Evolutionary conservation across 2,329 filamentous ascomycete genomes (phyloP), one percentile per base, ranked within the genome.

Genomic region (Calonectria leucothoes): DNA sequence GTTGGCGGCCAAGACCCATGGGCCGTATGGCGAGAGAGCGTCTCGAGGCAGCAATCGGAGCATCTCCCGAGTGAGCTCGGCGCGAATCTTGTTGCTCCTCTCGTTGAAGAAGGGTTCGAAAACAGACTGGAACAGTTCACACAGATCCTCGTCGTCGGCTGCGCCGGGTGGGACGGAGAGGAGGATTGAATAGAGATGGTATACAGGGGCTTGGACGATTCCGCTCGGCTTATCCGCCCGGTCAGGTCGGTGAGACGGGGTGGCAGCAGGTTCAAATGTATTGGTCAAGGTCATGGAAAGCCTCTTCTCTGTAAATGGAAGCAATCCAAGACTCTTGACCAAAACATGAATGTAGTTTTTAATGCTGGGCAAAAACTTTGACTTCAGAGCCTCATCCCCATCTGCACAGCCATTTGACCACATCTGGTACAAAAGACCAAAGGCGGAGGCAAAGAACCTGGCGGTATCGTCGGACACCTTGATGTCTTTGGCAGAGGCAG

Each of bases 381-480:
- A 59, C 80, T 84, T 72, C 86, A 85, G 75, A 20, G 80, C 77
- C 84, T 85, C 77, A 83, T 92, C 80, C 87, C 88, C 51, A 81
- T 89, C 82, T 1, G 74, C 33, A 3, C 77, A 63, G 7, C 83
- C 82, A 27, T 42, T 65, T 0, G 79, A 75, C 95, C 95, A 98
- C 3, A 96, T 83, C 31, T 89, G 91, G 63, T 91, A 90, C 8
- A 98, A 85, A 27, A 95, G 84, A 51, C 91, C 91, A 64, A 96
- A 89, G 27, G 95, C 88, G 51, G 91, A 89, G 27, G 94, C 93
- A 74, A 98, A 89, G 72, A 96, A 96, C 74, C 92, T 90, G 80
- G 94, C 94, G 1, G 95, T 94, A 74, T 98, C 96, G 15, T 90
- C 90, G 0, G 95, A 95, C 8, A 96, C 93, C 79, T 96, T 98